phyloP scores from a whole-genome alignment of 148 eudicot genomes.

The Persicaria maculosa region DNA sequence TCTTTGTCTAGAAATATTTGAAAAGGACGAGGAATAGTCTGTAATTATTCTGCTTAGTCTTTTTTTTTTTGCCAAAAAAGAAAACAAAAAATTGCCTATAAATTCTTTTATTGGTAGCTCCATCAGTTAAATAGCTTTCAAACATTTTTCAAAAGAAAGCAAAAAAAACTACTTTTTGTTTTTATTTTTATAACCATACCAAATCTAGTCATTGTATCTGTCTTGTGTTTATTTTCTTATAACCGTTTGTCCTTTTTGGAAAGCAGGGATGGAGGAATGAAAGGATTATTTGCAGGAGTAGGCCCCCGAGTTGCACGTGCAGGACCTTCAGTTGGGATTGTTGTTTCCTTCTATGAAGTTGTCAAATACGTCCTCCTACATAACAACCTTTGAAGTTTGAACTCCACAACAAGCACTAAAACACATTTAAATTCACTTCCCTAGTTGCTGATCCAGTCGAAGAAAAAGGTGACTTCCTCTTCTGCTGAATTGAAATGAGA shows the following conservation, averaged over 20 bases:
- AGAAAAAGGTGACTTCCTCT: slow-evolving; percentile 7
- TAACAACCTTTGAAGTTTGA: slow-evolving; percentile 35
- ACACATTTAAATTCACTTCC: background rate
- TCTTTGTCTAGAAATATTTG: background rate
- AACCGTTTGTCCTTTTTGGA: slow-evolving; percentile 3
- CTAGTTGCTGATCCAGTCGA: slow-evolving; percentile 4
- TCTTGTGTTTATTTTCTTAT: background rate
- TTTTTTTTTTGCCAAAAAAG: too few relatives aligned
- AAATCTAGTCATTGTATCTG: background rate
- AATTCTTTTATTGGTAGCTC: too few relatives aligned
- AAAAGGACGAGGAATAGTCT: background rate
- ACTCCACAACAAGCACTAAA: slow-evolving; percentile 16
- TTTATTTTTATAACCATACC: too few relatives aligned
- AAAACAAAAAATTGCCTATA: too few relatives aligned
- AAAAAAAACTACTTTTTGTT: background rate
- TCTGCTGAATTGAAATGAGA: background rate
- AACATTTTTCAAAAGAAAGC: background rate
- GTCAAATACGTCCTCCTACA: slow-evolving; percentile 58
- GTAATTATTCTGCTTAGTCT: too few relatives aligned
- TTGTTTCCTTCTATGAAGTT: slow-evolving; percentile 91
- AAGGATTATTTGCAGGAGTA: slow-evolving; percentile 77
- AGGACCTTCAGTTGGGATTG: slow-evolving; percentile 95
- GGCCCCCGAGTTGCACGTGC: slow-evolving; percentile 96
- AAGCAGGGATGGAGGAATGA: slow-evolving; percentile 73
- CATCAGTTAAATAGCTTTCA: too few relatives aligned